A percentile compares a stretch with the other conserved stretches of the same genome.
Conservation (phyloP, 768 basidiomycete species). For the Pisolithus orientalis region DNA sequence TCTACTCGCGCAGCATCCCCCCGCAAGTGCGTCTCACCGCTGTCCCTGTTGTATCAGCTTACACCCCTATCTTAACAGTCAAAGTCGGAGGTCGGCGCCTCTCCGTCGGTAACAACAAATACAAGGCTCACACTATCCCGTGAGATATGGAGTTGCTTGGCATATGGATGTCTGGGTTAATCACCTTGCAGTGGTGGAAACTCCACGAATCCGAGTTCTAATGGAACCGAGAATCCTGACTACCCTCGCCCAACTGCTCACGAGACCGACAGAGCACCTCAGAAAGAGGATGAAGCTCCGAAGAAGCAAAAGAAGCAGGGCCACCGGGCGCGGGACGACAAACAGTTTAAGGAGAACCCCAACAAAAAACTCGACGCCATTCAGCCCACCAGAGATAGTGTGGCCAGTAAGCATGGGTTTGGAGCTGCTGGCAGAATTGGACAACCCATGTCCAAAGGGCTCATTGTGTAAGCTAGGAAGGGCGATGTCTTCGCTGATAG, state of each 20-base stretch:
- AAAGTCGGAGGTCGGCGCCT: slow-evolving; percentile 48
- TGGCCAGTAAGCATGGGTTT: slow-evolving; percentile 29
- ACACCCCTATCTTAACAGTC: slow-evolving; percentile 13
- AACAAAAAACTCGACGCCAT: slow-evolving; percentile 43
- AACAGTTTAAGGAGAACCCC: slow-evolving; percentile 39
- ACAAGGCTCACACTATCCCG: slow-evolving; percentile 30
- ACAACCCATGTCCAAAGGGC: slow-evolving; percentile 47
- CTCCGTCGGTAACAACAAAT: slow-evolving; percentile 38
- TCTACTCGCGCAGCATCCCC: slow-evolving; percentile 33
- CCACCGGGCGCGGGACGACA: slow-evolving; percentile 35
- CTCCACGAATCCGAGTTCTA: slow-evolving; percentile 7
- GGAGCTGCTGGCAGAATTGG: slow-evolving; percentile 47
- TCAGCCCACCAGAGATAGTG: slow-evolving; percentile 41
- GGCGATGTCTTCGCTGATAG: not conserved
- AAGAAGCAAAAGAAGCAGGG: slow-evolving; percentile 45
- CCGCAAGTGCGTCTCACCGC: slow-evolving; percentile 37
- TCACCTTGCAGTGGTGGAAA: not conserved
- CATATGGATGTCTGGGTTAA: not conserved
- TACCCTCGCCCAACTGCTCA: slow-evolving; percentile 51
- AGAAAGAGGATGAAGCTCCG: slow-evolving; percentile 40
- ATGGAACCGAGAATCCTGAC: slow-evolving; percentile 27
- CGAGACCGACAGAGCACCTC: slow-evolving; percentile 29
- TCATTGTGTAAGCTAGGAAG: slow-evolving; percentile 26
- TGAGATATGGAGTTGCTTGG: slow-evolving; percentile 14
- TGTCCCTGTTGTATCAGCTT: not conserved